phyloP scores from a whole-genome alignment of 352 stramenopile genomes.

The Albugo candida region DNA sequence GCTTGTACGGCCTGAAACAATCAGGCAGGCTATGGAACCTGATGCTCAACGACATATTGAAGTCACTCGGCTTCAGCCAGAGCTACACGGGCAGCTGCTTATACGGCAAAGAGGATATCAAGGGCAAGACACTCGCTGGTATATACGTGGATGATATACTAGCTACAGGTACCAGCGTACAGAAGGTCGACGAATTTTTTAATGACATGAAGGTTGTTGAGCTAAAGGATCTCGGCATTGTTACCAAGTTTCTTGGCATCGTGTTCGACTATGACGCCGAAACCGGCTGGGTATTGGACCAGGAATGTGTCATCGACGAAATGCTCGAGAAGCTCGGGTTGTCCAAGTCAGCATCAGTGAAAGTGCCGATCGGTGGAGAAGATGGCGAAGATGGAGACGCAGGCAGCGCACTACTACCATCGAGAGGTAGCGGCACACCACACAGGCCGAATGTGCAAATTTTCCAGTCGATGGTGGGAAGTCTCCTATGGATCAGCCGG shows the following conservation, averaged over 20 bases:
- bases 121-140: background rate
- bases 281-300: background rate
- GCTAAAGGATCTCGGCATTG: background rate
- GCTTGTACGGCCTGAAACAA: constrained; percentile 4
- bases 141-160: background rate
- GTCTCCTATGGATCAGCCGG: background rate
- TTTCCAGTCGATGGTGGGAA: background rate
- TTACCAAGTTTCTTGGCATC: background rate
- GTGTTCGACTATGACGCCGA: background rate
- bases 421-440: background rate
- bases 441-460: constrained; percentile 1
- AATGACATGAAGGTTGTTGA: background rate
- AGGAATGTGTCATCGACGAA: background rate
- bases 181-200: background rate
- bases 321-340: background rate
- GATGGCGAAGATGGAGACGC: background rate
- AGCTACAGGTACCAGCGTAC: background rate
- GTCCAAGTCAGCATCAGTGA: background rate
- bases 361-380: background rate
- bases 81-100: background rate
- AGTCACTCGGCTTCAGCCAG: background rate
- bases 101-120: background rate
- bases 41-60: constrained; percentile 1
- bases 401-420: background rate
- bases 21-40: constrained; percentile 1